Conservation (phyloP, 2,329 filamentous ascomycete species). For the Davidsoniella eucalypti region DNA sequence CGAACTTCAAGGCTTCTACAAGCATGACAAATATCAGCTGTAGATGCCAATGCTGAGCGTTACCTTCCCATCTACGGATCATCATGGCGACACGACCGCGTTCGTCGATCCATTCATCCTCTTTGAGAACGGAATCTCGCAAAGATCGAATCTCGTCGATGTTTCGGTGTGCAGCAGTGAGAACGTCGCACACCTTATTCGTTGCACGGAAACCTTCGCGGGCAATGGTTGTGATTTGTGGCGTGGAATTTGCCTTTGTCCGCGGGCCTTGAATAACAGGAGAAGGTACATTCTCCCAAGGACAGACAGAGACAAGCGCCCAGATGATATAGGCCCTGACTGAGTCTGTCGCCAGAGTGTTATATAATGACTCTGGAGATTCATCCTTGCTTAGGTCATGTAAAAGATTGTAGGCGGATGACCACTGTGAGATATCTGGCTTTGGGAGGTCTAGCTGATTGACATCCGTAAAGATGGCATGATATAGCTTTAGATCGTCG, state of each 20-base stretch:
- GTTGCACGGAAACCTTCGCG: conserved; percentile 65
- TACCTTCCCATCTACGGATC: conserved; percentile 52
- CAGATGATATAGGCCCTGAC: conserved; percentile 59
- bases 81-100: conserved; percentile 57
- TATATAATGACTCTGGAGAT: conserved; percentile 31
- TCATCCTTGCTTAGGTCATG: conserved; percentile 29
- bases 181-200: conserved; percentile 55
- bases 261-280: conserved; percentile 30
- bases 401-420: conserved; percentile 46
- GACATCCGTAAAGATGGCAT: conserved; percentile 58
- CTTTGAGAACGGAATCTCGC: conserved; percentile 37
- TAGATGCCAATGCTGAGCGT: conserved; percentile 47
- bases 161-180: conserved; percentile 48
- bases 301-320: conserved; percentile 57
- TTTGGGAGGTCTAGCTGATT: conserved; percentile 30
- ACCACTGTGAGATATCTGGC: conserved; percentile 46
- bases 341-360: conserved; percentile 41
- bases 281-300: conserved; percentile 44
- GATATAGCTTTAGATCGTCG: conserved; percentile 49
- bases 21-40: conserved; percentile 54
- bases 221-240: conserved; percentile 42
- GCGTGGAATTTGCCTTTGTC: conserved; percentile 27
- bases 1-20: conserved; percentile 35
- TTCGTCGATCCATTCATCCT: conserved; percentile 28
- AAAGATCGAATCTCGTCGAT: conserved; percentile 43